These are phyloP conservation scores for Earliella scabrosa DNA, from an alignment of 1,284 basidiomycete species.

Conservation along the genomic window DNA sequence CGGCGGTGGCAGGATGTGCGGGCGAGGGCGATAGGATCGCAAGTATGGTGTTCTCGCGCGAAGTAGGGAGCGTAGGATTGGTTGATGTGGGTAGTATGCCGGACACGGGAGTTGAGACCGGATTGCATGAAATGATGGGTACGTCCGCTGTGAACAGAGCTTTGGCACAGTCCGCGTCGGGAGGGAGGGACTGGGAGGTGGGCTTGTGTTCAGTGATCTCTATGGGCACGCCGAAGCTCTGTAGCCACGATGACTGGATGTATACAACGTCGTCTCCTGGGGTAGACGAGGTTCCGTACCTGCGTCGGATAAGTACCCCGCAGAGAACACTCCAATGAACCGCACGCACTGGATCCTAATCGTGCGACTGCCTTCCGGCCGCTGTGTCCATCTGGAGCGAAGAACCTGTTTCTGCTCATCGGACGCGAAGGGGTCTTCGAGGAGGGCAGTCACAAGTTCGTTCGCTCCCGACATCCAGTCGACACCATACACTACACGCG, in stretches of 20 bases:
- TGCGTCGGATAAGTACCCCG: neutral
- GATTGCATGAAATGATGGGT: constrained; percentile 62
- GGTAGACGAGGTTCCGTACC: constrained; percentile 26
- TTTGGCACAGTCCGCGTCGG: constrained; percentile 19
- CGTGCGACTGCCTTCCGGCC: constrained; percentile 27
- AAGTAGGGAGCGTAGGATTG: constrained; percentile 39
- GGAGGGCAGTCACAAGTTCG: constrained; percentile 65
- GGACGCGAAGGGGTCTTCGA: constrained; percentile 69
- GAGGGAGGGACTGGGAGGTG: constrained; percentile 18
- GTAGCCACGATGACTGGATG: constrained; percentile 56
- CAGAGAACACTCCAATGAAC: neutral
- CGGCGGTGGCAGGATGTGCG: constrained; percentile 22
- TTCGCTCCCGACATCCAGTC: constrained; percentile 54
- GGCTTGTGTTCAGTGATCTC: constrained; percentile 51
- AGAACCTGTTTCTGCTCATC: constrained; percentile 45
- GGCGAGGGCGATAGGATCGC: constrained; percentile 42
- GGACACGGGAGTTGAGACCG: constrained; percentile 51
- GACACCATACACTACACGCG: constrained; percentile 53
- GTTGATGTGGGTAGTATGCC: constrained; percentile 36
- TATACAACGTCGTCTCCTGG: constrained; percentile 14
- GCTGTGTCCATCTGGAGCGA: constrained; percentile 48
- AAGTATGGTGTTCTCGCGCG: constrained; percentile 57
- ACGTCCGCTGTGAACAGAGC: constrained; percentile 56
- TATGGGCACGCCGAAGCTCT: constrained; percentile 52
- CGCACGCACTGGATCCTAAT: constrained; percentile 46